Evolutionary conservation across 768 basidiomycete species (phyloP).

Genomic region (Boletus sensibilis): DNA sequence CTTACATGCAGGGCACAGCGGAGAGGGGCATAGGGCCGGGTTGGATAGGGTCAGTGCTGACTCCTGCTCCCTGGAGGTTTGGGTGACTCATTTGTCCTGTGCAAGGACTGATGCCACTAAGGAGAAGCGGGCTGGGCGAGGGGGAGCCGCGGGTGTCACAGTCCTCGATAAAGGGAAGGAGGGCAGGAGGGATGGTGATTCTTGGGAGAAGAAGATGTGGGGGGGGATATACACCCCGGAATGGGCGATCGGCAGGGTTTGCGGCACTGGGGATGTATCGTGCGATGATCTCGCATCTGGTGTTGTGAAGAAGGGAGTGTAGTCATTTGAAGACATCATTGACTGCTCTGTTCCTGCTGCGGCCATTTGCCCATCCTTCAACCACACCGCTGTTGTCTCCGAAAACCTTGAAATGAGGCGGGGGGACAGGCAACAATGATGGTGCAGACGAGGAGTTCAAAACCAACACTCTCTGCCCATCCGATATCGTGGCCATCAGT

Average conservation of each 20-base stretch:
- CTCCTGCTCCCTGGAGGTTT: too few species aligned
- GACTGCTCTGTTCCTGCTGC: neutral
- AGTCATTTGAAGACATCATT: neutral
- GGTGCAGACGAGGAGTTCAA: neutral
- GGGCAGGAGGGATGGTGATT: neutral
- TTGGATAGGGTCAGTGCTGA: too few species aligned
- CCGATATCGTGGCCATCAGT: slow-evolving; percentile 38
- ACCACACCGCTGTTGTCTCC: slow-evolving; percentile 16
- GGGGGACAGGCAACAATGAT: neutral
- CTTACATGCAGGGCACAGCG: too few species aligned
- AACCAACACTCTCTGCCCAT: slow-evolving; percentile 34
- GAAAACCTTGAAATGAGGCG: neutral
- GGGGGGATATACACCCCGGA: neutral
- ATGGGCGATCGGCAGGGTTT: neutral
- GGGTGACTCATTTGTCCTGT: too few species aligned
- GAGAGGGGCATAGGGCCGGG: too few species aligned
- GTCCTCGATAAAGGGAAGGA: neutral
- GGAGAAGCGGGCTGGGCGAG: neutral
- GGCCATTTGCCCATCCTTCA: slow-evolving; percentile 2
- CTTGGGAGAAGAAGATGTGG: neutral
- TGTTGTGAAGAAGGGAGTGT: neutral
- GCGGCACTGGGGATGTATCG: neutral
- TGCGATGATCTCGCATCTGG: neutral
- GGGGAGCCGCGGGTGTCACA: rapidly evolving
- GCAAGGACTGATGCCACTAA: too few species aligned